phyloP scores from a whole-genome alignment of 202 grass and related monocot species.

The Dendrocalamus latiflorus region DNA sequence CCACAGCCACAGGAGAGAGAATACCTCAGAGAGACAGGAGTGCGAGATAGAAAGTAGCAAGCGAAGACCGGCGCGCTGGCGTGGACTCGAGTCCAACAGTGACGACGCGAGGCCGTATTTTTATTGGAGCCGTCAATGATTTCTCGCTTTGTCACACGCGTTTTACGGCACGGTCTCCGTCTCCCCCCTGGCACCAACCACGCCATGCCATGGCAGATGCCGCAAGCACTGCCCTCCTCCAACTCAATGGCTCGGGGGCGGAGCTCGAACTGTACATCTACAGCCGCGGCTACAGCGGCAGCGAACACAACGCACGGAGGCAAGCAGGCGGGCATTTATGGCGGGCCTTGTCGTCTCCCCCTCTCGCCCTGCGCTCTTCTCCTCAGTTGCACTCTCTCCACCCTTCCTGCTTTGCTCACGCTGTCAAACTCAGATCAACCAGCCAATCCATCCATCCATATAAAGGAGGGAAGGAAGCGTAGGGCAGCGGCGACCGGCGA shows the following conservation, averaged over 20 bases:
- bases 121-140: neutral
- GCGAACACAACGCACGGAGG: neutral
- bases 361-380: neutral
- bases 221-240: neutral
- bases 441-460: conserved; percentile 11
- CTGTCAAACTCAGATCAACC: neutral
- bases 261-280: neutral
- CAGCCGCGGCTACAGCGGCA: conserved; percentile 1
- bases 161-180: neutral
- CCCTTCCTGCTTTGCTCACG: neutral
- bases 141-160: neutral
- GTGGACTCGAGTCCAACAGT: conserved; percentile 33
- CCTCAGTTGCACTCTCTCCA: neutral
- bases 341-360: neutral
- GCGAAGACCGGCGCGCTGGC: conserved; percentile 1
- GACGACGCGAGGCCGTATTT: neutral
- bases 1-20: neutral
- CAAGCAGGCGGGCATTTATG: neutral
- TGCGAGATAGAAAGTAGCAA: neutral
- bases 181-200: neutral
- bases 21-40: neutral
- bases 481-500: neutral
- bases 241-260: neutral
- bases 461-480: neutral
- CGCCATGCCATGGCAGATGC: neutral